Evolutionary conservation across 129 eudicot genomes (phyloP), one percentile per base, ranked within the genome.

Genomic region (Lactuca sativa): DNA sequence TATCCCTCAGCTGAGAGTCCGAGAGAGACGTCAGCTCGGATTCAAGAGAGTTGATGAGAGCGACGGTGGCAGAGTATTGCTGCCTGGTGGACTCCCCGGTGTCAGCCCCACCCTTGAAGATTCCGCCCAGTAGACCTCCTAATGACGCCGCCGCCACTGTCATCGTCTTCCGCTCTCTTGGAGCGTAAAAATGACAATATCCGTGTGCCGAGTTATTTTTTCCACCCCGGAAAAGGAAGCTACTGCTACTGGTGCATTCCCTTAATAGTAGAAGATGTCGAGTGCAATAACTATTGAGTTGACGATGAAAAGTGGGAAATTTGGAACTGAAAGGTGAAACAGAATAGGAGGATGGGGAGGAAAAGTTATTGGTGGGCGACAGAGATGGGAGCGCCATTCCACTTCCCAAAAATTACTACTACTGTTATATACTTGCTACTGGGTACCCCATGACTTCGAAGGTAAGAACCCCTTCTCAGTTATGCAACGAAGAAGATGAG

Each of bases 11-110:
- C 4, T 84, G 72, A 5, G 72, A 36, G 79, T 90, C 96, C 40
- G 81, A 73, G 15, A 86, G 70, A 57, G 83, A 67, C 7, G 54
- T 74, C 9, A 90, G 36, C 38, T 86, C 72, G 21, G 83, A 37
- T 61, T 90, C 96, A 72, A 84, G 75, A 6, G 78, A 52, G 52
- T 90, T 90, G 44, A 90, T 81, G 44, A 68, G 78, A 36, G 77
- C 82, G 16, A 86, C 78, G 11, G 81, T 80, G 11, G 77, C 69
- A 16, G 84, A 62, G 36, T 84, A 86, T 9, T 59, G 85, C 64
- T 86, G 83, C 41, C 96, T 70, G 37, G 96, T 90, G 8, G 90
- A 76, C 77, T 90, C 96, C 1, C 96, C 96, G n/a, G 80, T 86
- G 66, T 90, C 96, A 4, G 66, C 64, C 13, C 81, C 81, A 5